Evolutionary conservation across 2,329 filamentous ascomycete species (phyloP).

Genomic region (Fusarium tricinctum): DNA sequence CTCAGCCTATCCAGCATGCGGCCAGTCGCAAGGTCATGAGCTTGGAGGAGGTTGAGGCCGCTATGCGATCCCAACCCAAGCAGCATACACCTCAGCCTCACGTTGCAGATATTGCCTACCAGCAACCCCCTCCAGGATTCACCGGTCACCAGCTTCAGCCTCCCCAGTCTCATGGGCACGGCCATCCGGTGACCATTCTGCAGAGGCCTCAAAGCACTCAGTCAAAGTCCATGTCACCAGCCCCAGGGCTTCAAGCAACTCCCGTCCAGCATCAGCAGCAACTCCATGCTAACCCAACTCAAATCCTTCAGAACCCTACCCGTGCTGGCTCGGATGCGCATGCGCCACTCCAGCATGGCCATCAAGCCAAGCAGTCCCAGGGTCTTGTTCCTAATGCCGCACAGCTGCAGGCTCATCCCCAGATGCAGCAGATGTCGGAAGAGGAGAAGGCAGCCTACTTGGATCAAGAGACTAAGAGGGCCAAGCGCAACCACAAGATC

Average conservation of each 20-base stretch:
- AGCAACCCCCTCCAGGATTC: conserved; percentile 48
- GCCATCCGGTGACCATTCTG: conserved; percentile 68
- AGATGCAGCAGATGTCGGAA: conserved; percentile 80
- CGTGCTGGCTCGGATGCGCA: conserved; percentile 68
- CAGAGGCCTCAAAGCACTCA: conserved; percentile 65
- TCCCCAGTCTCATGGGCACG: conserved; percentile 55
- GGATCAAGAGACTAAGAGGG: conserved; percentile 91
- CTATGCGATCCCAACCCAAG: conserved; percentile 81
- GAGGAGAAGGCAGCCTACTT: conserved; percentile 87
- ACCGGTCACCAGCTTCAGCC: conserved; percentile 51
- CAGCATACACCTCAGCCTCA: conserved; percentile 58
- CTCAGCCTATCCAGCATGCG: conserved; percentile 44
- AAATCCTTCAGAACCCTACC: conserved; percentile 85
- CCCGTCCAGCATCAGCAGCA: conserved; percentile 56
- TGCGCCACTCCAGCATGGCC: conserved; percentile 52
- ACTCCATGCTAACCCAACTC: conserved; percentile 71
- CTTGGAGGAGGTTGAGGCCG: conserved; percentile 95
- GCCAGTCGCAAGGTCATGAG: conserved; percentile 86
- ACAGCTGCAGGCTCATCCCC: conserved; percentile 55
- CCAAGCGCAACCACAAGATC: conserved; percentile 99
- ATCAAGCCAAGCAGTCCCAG: conserved; percentile 62
- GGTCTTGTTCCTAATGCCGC: conserved; percentile 61
- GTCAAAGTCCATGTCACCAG: conserved; percentile 57
- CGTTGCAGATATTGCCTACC: conserved; percentile 49
- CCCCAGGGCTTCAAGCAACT: conserved; percentile 49